These are phyloP conservation scores for Rhododendron simsii DNA, from an alignment of 148 eudicot species.

Conservation along the genomic window DNA sequence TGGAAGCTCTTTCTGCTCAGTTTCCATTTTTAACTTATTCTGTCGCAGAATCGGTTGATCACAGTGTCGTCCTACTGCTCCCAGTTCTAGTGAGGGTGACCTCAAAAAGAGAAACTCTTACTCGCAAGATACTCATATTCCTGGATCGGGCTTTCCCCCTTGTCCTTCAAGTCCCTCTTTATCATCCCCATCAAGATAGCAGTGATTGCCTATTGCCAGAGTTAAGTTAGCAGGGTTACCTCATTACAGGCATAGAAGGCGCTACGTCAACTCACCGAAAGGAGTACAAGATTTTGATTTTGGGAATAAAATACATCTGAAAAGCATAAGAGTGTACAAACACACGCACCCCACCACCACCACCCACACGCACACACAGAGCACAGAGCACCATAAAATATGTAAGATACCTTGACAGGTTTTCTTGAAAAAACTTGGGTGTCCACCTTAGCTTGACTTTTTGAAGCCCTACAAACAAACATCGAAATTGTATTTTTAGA, in stretches of 20 bases:
- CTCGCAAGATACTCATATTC: background rate
- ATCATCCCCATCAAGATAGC: background rate
- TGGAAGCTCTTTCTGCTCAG: background rate
- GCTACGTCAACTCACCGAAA: background rate
- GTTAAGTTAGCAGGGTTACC: background rate
- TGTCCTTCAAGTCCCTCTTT: background rate
- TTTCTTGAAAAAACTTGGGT: constrained; percentile 32
- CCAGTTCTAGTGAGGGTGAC: background rate
- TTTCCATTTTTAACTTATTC: background rate
- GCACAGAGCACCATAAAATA: background rate
- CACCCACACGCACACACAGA: background rate
- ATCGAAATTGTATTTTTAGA: background rate
- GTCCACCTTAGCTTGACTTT: constrained; percentile 39
- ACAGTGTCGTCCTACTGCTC: background rate
- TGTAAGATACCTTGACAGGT: constrained; percentile 48
- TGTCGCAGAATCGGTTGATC: background rate
- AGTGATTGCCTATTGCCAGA: background rate
- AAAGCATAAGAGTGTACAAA: background rate
- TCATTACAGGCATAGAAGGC: background rate
- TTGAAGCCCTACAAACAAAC: constrained; percentile 43
- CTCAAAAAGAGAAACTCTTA: background rate
- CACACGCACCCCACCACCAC: background rate
- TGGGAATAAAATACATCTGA: background rate
- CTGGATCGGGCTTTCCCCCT: background rate
- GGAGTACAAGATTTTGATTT: background rate